Conservation (phyloP, 495 filamentous ascomycete species). For the Articulospora tetracladia region DNA sequence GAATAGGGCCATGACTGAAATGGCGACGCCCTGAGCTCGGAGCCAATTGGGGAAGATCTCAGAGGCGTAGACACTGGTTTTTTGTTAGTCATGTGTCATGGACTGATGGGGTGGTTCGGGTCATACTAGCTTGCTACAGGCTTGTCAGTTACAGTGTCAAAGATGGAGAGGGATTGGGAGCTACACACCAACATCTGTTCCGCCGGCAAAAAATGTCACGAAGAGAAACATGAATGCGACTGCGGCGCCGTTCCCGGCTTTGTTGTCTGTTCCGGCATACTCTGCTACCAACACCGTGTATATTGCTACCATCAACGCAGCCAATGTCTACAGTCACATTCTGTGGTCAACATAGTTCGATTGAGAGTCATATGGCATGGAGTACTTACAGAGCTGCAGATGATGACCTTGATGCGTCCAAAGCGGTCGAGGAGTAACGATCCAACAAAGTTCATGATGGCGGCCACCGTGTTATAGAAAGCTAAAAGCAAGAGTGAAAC, state of each 20-base stretch:
- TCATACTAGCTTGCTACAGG: too few species aligned
- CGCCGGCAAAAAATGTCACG: background rate
- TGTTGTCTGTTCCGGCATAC: background rate
- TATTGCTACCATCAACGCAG: background rate
- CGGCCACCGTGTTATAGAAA: background rate
- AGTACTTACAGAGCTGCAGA: background rate
- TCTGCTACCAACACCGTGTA: background rate
- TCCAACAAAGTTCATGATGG: background rate
- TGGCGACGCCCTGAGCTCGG: constrained; percentile 26
- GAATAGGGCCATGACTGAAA: constrained; percentile 5
- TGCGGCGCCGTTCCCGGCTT: background rate
- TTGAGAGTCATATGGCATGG: background rate
- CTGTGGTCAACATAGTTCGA: background rate
- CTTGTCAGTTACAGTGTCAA: too few species aligned
- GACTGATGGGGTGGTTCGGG: too few species aligned
- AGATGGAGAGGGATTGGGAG: too few species aligned
- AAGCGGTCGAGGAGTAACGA: background rate
- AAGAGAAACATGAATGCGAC: background rate
- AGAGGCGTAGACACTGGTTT: constrained; percentile 27
- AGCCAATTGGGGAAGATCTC: constrained; percentile 31
- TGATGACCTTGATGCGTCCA: background rate
- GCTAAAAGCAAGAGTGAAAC: background rate
- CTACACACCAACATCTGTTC: background rate
- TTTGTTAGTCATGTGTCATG: too few species aligned
- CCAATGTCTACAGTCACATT: background rate